Evolutionary conservation across 148 eudicot species (phyloP).

Genomic region (Rhododendron griersonianum): DNA sequence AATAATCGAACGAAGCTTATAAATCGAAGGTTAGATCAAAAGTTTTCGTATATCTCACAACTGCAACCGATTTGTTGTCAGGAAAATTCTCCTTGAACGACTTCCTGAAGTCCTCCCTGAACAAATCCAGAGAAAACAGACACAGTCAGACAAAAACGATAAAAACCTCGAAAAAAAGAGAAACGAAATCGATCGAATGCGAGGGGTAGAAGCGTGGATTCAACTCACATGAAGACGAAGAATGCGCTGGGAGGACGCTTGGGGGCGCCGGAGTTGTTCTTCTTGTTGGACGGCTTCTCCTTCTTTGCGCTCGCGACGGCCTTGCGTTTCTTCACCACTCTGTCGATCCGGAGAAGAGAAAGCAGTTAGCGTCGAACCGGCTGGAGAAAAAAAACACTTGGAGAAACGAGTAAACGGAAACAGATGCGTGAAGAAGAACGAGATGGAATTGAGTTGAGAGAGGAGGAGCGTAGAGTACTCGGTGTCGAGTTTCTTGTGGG

Average conservation of each 20-base stretch:
- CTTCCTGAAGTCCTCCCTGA: constrained; percentile 38
- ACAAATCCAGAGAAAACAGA: neutral
- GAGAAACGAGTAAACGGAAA: neutral
- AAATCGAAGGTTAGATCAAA: neutral
- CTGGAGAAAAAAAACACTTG: neutral
- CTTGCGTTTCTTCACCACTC: constrained; percentile 21
- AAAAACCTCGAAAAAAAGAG: neutral
- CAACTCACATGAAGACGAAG: constrained; percentile 29
- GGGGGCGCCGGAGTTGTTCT: constrained; percentile 26
- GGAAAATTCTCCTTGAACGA: constrained; percentile 33
- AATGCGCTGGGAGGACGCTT: constrained; percentile 31
- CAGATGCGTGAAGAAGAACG: neutral
- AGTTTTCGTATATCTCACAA: constrained; percentile 10
- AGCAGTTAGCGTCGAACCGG: neutral
- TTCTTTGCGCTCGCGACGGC: neutral
- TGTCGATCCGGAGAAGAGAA: neutral
- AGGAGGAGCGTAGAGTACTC: neutral
- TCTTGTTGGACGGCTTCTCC: constrained; percentile 14
- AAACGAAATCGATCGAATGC: neutral
- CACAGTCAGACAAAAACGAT: neutral
- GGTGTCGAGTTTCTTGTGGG: constrained; percentile 10
- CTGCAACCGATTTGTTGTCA: constrained; percentile 31
- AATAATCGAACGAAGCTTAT: neutral
- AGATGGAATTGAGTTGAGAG: neutral
- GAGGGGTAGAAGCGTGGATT: neutral